Conservation (phyloP, 305 asterid genomes). For the Fraxinus dipetala region DNA sequence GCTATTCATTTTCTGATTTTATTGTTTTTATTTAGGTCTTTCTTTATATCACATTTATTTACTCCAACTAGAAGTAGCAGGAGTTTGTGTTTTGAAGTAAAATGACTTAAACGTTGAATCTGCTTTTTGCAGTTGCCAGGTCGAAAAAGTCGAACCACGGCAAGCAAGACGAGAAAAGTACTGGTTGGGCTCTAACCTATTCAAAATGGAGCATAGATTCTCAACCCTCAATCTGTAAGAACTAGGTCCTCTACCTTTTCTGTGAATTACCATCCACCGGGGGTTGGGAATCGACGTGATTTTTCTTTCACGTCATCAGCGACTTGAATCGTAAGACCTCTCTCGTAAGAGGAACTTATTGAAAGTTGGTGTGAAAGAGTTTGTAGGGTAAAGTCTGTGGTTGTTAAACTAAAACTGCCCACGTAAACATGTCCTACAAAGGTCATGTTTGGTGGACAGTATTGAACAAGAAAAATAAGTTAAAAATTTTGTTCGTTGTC, state of each 20-base stretch:
- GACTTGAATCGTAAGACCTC: not conserved
- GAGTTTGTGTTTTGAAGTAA: constrained; percentile 3
- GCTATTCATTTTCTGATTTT: not conserved
- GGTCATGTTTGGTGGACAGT: not conserved
- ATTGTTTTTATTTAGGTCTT: not conserved
- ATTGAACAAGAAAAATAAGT: not conserved
- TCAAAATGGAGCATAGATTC: not conserved
- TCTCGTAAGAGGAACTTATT: not conserved
- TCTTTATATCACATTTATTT: not conserved
- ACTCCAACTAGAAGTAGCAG: not conserved
- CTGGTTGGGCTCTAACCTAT: not conserved
- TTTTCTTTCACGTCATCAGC: not conserved
- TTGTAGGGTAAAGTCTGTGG: not conserved
- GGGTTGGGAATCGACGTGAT: not conserved
- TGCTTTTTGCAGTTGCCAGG: not conserved
- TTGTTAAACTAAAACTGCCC: not conserved
- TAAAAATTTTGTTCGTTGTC: not conserved
- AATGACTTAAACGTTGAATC: not conserved
- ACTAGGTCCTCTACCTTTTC: not conserved
- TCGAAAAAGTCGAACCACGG: not conserved
- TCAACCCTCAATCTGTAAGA: not conserved
- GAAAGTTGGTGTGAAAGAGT: not conserved
- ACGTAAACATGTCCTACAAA: not conserved
- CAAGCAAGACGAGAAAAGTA: not conserved
- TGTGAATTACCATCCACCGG: not conserved